A percentile compares a stretch with the other conserved stretches of the same genome.
These are phyloP conservation scores for Termitomyces titanicus DNA, from an alignment of 768 basidiomycete genomes.

Conservation along the genomic window DNA sequence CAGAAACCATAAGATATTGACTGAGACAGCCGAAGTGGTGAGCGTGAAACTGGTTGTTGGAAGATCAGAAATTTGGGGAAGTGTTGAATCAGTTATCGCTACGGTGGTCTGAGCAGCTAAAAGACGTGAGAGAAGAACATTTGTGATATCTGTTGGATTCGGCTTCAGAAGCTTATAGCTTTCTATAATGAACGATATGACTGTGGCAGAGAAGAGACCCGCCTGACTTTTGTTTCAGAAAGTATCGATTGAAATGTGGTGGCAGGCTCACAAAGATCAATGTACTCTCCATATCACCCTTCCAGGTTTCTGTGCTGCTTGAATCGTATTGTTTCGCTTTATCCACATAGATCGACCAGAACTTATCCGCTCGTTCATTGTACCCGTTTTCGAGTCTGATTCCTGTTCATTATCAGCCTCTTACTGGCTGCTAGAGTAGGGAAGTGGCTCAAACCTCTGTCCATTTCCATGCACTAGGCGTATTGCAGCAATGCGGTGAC, in stretches of 20 bases:
- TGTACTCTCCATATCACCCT: conserved; percentile 16
- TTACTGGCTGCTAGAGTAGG: background rate
- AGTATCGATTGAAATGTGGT: background rate
- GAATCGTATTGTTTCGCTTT: conserved; percentile 2
- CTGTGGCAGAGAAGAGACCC: conserved; percentile 38
- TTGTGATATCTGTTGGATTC: conserved; percentile 20
- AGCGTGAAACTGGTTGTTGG: conserved; percentile 6
- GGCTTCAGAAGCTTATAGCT: conserved; percentile 29
- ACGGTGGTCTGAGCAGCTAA: conserved; percentile 1
- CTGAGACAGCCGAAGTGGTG: conserved; percentile 15
- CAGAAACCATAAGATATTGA: conserved; percentile 29
- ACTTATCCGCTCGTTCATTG: conserved; percentile 1
- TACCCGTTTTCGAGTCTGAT: background rate
- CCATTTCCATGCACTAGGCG: background rate
- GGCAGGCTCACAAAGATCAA: conserved; percentile 25
- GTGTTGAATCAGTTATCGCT: background rate
- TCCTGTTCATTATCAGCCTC: background rate
- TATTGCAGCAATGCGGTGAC: background rate
- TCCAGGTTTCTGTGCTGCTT: conserved; percentile 8
- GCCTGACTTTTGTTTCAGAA: conserved; percentile 20
- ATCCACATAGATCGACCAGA: conserved; percentile 6
- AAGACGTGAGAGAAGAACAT: conserved; percentile 23
- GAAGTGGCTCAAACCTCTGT: background rate
- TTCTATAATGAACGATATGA: conserved; percentile 35
- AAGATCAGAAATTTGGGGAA: background rate